Evolutionary conservation across 2,329 filamentous ascomycete genomes (phyloP), one percentile per base, ranked within the genome.

Genomic region (Penicillium capsulatum): DNA sequence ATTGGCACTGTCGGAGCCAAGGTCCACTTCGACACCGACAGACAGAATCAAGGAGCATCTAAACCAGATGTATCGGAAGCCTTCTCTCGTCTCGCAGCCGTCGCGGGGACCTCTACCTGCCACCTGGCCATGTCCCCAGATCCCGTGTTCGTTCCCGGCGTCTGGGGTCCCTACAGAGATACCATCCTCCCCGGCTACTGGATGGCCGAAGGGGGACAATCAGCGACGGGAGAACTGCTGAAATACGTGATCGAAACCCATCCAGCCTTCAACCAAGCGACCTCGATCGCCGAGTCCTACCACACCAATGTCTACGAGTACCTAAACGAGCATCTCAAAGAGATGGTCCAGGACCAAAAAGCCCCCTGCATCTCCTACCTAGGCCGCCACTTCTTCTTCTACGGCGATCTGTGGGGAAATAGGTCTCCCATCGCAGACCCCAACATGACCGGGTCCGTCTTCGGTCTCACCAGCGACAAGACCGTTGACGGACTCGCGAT

Each of bases 1-100:
- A 92, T 98, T 53, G 92, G 92, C 45, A 97, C 92, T 1, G 92
- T 98, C n/a, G 92, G 92, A 42, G 91, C 92, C 45, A 96, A 96
- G 66, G 87, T 96, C 54, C 78, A 88, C 51, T 77, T 94, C 11
- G 74, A 76, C 28, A 69, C 74, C 41, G 79, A 84, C 40, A 76
- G 84, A 33, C 75, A 91, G 27, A 82, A 84, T 60, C 73, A 78
- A 44, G 76, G 76, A 24, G 74, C 76, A 3, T 76, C 85, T 1
- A 81, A 84, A 59, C 94, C 94, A 66, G 88, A 94, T 60, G 79
- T 92, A n/a, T 79, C 84, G 2, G 89, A 96, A 66, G 91, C 91
- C 4, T 97, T 96, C 59, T 90, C 84, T 24, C 86, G 92, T 38
- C 77, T 98, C 24, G 92, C 92, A 2, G 89, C 90, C 13, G 92